Base-by-base conservation (phyloP, 805 yeast genomes). In the Kuraishia capsulata region DNA sequence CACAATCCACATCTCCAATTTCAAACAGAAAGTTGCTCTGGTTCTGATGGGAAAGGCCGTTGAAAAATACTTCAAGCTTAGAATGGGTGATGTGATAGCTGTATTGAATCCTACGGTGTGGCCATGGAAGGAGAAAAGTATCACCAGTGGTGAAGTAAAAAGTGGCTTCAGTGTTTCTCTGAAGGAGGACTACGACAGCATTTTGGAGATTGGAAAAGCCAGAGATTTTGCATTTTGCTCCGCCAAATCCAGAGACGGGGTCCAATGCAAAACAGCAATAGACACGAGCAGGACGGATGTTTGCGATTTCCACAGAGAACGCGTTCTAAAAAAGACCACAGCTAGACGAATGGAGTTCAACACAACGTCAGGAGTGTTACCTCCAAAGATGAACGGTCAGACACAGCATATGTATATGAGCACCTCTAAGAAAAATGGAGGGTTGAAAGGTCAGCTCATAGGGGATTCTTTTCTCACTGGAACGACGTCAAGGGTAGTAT, bases 291-390 rank as follows among this genome's bases (percentile, higher is more conserved):
- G 64, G 30, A 61, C 73, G 4, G 71, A 68, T 19, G 69, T 74
- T 42, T 89, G 97, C 57, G 77, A 76, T 10, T 86, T 62, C 49
- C 97, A 89, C 51, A 63, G 71, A 14, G 90, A 85, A 44, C 46
- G 67, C 35, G 66, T 73, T 33, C 63, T 76, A 39, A 67, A 70
- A 33, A 65, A 65, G 33, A 57, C 72, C 0, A 70, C 75, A 17
- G 68, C 78, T n/a, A 68, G 73, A 43, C 64, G 97, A 44, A 73
- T 86, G 65, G 97, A 89, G 54, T 64, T 90, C 39, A 83, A 61
- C 74, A 42, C 64, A 70, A 42, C 59, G 77, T 41, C 64, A 70
- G 42, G 59, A 77, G 40, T 74, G 57, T 69, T 76, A 48, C 71
- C 86, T 5, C 78, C 88, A 4, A 64, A 65, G 20, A 59, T 64